These are phyloP conservation scores for Brassica cretica DNA, from an alignment of 345 rosid species.

Conservation along the genomic window DNA sequence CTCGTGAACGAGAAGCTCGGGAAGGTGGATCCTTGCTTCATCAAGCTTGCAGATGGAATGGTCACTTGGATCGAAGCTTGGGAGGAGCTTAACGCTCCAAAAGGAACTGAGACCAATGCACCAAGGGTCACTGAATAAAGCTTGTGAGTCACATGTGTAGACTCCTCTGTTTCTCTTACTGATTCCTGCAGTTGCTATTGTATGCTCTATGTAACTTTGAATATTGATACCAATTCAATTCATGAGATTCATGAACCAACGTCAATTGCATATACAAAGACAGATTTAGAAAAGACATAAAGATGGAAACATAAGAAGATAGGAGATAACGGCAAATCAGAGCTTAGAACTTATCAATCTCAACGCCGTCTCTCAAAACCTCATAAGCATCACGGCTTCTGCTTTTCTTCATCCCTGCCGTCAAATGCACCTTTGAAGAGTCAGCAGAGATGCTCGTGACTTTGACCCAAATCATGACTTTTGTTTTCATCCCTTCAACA, in stretches of 20 bases:
- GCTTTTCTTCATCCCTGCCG: conserved; percentile 89
- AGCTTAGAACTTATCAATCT: conserved; percentile 66
- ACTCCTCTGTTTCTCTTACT: conserved; percentile 8
- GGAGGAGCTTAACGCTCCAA: conserved; percentile 76
- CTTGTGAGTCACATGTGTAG: neutral
- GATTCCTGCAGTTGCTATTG: neutral
- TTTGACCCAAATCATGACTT: conserved; percentile 91
- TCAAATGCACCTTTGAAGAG: conserved; percentile 87
- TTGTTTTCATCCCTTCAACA: conserved; percentile 94
- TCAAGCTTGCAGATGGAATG: conserved; percentile 75
- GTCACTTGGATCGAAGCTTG: conserved; percentile 84
- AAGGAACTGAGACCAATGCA: conserved; percentile 7
- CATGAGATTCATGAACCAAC: conserved; percentile 14
- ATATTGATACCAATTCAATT: neutral
- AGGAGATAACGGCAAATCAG: neutral
- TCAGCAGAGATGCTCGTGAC: conserved; percentile 72
- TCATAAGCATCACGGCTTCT: conserved; percentile 74
- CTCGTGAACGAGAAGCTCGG: conserved; percentile 68
- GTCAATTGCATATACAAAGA: conserved; percentile 8
- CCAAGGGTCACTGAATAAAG: neutral
- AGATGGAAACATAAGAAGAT: neutral
- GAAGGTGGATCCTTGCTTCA: conserved; percentile 72
- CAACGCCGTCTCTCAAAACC: conserved; percentile 54
- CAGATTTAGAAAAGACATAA: neutral
- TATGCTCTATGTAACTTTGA: neutral